Conservation (phyloP, 2,329 filamentous ascomycete genomes). For the Paecilomyces dactylethromorphus region DNA sequence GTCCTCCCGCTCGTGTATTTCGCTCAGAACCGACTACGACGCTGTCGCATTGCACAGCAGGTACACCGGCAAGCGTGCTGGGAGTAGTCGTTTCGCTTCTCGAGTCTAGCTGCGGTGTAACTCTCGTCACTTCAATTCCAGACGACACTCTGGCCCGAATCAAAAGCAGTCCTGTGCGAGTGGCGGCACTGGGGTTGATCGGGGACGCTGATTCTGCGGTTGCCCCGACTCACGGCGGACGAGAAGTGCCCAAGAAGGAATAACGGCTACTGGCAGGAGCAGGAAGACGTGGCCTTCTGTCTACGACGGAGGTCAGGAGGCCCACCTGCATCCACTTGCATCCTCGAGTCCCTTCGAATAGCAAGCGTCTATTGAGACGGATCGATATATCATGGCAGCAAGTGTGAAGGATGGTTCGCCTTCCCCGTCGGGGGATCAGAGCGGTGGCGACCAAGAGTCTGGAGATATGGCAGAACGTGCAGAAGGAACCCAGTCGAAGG, state of each 20-base stretch:
- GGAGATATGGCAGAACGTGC: conserved; percentile 28
- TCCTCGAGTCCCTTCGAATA: neutral
- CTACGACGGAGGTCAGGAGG: neutral
- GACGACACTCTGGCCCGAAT: neutral
- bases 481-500: conserved; percentile 38
- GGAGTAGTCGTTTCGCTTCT: neutral
- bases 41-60: neutral
- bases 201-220: neutral
- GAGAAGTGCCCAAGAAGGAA: neutral
- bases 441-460: conserved; percentile 30
- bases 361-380: neutral
- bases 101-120: neutral
- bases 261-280: neutral
- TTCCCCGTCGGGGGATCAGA: conserved; percentile 30
- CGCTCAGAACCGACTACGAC: neutral
- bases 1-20: too few species aligned
- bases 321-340: neutral
- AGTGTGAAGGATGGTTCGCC: conserved; percentile 30
- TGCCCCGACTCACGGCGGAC: neutral
- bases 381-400: conserved; percentile 25
- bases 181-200: neutral
- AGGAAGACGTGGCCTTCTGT: neutral
- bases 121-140: neutral
- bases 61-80: neutral
- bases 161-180: neutral